These are phyloP conservation scores for Thielaviopsis populi DNA, from an alignment of 2,329 filamentous ascomycete species.

Conservation along the genomic window DNA sequence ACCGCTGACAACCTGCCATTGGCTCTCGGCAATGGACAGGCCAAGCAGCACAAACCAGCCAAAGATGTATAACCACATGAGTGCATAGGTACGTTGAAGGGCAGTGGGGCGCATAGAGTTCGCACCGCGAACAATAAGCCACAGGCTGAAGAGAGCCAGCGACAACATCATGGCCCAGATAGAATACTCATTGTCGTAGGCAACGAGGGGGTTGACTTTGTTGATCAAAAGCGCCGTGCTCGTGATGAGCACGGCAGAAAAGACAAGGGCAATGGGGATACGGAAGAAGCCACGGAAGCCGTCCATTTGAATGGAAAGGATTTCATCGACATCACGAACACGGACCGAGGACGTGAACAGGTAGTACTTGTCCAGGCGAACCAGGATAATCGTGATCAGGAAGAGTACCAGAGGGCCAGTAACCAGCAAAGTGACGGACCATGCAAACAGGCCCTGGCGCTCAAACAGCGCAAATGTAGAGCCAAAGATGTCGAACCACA, in stretches of 20 bases:
- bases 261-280: constrained; percentile 58
- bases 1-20: constrained; percentile 54
- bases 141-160: constrained; percentile 64
- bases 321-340: constrained; percentile 43
- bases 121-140: constrained; percentile 67
- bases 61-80: constrained; percentile 70
- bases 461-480: constrained; percentile 61
- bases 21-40: constrained; percentile 61
- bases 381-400: constrained; percentile 51
- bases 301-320: constrained; percentile 48
- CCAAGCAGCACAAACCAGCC: constrained; percentile 59
- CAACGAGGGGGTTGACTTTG: constrained; percentile 75
- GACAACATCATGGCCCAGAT: constrained; percentile 74
- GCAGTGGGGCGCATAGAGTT: constrained; percentile 73
- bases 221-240: constrained; percentile 59
- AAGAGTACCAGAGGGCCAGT: constrained; percentile 61
- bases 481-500: constrained; percentile 93
- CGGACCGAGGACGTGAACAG: constrained; percentile 52
- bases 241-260: constrained; percentile 53
- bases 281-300: constrained; percentile 75
- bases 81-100: constrained; percentile 63
- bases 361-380: constrained; percentile 69
- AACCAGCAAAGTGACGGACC: constrained; percentile 71
- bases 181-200: constrained; percentile 71
- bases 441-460: constrained; percentile 71